A percentile compares a stretch with the other conserved stretches of the same genome.
Conservation (phyloP, 192 early-diverging fungal species). For the Entrophospora sp. region DNA sequence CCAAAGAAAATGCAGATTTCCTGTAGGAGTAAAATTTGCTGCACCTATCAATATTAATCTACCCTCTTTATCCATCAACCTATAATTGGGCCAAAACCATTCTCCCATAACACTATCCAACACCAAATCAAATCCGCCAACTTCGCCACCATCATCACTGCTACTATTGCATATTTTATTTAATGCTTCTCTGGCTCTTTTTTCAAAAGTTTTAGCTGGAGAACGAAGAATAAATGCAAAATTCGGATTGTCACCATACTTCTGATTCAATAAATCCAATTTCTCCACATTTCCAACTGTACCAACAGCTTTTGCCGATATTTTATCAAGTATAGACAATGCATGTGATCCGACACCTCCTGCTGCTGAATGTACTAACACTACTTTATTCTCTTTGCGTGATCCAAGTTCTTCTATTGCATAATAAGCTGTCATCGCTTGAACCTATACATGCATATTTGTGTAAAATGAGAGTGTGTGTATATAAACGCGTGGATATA, state of each 20-base stretch:
- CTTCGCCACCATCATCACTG: not conserved
- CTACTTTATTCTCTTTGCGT: not conserved
- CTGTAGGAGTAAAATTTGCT: slow-evolving; percentile 13
- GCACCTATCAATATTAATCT: slow-evolving; percentile 1
- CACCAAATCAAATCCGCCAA: slow-evolving; percentile 5
- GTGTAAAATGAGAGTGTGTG: too few species aligned
- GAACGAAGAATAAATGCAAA: slow-evolving; percentile 15
- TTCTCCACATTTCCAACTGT: slow-evolving; percentile 11
- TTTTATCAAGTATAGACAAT: slow-evolving; percentile 9
- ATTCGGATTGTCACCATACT: slow-evolving; percentile 10
- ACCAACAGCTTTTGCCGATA: slow-evolving; percentile 10
- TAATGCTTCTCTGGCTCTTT: not conserved
- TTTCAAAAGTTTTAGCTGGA: slow-evolving; percentile 12
- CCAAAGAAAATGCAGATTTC: slow-evolving; percentile 19
- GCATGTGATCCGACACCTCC: slow-evolving; percentile 1
- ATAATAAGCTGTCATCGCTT: slow-evolving; percentile 19
- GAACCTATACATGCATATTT: not conserved
- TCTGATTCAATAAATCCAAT: slow-evolving; percentile 8
- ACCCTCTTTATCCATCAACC: slow-evolving; percentile 4
- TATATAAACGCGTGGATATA: too few species aligned
- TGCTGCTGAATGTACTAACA: slow-evolving; percentile 18
- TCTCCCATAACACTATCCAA: slow-evolving; percentile 22
- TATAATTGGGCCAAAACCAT: slow-evolving; percentile 19
- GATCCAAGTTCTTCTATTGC: slow-evolving; percentile 4
- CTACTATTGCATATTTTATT: not conserved